A percentile compares a stretch with the other conserved stretches of the same genome.
Conservation (phyloP, 1,284 basidiomycete species). For the Coniferiporia sulphurascens region DNA sequence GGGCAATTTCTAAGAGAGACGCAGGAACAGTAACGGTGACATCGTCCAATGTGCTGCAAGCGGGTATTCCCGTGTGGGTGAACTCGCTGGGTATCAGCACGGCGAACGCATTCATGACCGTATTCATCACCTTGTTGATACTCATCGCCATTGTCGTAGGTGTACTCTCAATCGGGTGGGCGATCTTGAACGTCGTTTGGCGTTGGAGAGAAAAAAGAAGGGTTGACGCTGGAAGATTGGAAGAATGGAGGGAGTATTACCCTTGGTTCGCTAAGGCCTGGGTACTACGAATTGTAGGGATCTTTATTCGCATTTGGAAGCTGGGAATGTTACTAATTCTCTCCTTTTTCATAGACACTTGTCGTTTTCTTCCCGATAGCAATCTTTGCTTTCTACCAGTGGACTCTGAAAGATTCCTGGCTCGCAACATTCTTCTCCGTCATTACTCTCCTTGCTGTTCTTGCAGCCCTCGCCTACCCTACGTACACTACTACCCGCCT, state of each 20-base stretch:
- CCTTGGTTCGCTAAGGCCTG: slow-evolving; percentile 49
- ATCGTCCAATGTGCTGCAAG: slow-evolving; percentile 62
- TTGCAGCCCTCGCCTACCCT: slow-evolving; percentile 42
- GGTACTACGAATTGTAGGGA: slow-evolving; percentile 54
- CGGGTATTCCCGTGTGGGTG: slow-evolving; percentile 78
- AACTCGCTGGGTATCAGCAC: slow-evolving; percentile 71
- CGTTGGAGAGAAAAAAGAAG: slow-evolving; percentile 24
- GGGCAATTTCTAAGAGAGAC: slow-evolving; percentile 22
- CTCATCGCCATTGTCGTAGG: slow-evolving; percentile 52
- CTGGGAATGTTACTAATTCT: slow-evolving; percentile 8
- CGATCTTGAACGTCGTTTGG: slow-evolving; percentile 32
- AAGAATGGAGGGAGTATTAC: slow-evolving; percentile 37
- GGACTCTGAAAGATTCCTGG: slow-evolving; percentile 84
- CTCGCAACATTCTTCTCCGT: slow-evolving; percentile 67
- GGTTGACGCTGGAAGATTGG: slow-evolving; percentile 22
- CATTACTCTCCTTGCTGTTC: slow-evolving; percentile 55
- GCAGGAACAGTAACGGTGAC: slow-evolving; percentile 64
- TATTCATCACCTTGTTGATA: slow-evolving; percentile 69
- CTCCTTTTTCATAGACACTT: slow-evolving; percentile 42
- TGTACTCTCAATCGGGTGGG: slow-evolving; percentile 50
- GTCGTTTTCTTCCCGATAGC: slow-evolving; percentile 63
- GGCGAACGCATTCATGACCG: slow-evolving; percentile 80
- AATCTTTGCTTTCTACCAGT: slow-evolving; percentile 82
- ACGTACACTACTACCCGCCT: slow-evolving; percentile 41
- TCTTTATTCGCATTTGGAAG: neutral